These are phyloP conservation scores for Orbilia brochopaga DNA, from an alignment of 2,329 filamentous ascomycete species.

Conservation along the genomic window DNA sequence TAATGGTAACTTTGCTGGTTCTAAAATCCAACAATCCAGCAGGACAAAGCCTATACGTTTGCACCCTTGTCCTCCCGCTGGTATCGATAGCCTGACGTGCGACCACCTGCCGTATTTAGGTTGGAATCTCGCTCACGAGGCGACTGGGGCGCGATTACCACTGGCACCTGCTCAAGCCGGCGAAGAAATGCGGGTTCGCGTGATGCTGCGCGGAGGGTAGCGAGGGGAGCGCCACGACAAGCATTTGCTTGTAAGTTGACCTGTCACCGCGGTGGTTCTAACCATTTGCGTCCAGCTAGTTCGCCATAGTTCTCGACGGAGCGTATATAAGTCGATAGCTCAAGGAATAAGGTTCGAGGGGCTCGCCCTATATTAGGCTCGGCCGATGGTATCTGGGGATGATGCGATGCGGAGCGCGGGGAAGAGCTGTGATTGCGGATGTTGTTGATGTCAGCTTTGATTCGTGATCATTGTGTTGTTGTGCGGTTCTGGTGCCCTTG, in stretches of 20 bases:
- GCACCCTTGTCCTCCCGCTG: slow-evolving; percentile 9
- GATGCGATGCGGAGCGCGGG: no score
- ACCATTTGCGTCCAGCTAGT: no score
- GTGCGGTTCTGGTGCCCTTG: no score
- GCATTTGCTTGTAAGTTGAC: not conserved
- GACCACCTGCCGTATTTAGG: not conserved
- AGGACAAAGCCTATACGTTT: not conserved
- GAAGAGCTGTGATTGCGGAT: no score
- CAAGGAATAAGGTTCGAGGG: no score
- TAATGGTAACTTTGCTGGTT: not conserved
- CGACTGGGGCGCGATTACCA: not conserved
- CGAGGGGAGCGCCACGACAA: not conserved
- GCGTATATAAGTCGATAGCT: no score
- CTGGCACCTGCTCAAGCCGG: not conserved
- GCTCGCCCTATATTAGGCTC: no score
- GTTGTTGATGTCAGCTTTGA: no score
- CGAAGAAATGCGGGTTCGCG: slow-evolving; percentile 1
- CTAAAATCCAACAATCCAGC: slow-evolving; percentile 3
- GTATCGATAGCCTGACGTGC: not conserved
- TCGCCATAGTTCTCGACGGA: no score
- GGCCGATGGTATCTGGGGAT: no score
- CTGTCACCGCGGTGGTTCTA: no score
- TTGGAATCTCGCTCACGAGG: not conserved
- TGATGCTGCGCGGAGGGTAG: slow-evolving; percentile 1
- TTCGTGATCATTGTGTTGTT: no score